Conservation (phyloP, 257 asterid species). For the Nicotiana tabacum region DNA sequence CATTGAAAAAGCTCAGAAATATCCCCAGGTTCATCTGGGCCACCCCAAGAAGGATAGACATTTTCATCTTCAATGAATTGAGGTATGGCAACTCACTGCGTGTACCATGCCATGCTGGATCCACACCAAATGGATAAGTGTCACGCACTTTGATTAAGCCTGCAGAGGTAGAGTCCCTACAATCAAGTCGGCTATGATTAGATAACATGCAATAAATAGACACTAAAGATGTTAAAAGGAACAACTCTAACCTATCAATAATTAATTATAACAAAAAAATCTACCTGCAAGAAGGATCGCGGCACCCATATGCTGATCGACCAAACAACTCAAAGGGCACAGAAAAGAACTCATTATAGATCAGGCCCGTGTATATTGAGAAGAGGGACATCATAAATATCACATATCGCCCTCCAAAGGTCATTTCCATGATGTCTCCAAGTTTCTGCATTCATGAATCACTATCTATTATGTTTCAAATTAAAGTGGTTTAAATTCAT, state of each 20-base stretch:
- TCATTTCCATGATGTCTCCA: slow-evolving; percentile 96
- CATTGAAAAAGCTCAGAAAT: slow-evolving; percentile 85
- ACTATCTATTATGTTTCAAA: slow-evolving; percentile 16
- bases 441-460: slow-evolving; percentile 71
- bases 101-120: slow-evolving; percentile 96
- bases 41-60: slow-evolving; percentile 98
- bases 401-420: slow-evolving; percentile 96
- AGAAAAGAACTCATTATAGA: slow-evolving; percentile 93
- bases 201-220: slow-evolving; percentile 13
- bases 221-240: background rate
- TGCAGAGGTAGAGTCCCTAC: slow-evolving; percentile 74
- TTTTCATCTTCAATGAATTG: slow-evolving; percentile 92
- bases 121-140: slow-evolving; percentile 94
- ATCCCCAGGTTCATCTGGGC: slow-evolving; percentile 98
- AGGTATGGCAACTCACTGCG: slow-evolving; percentile 96
- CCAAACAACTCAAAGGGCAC: slow-evolving; percentile 86
- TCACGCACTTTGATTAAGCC: slow-evolving; percentile 83
- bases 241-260: background rate
- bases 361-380: slow-evolving; percentile 93
- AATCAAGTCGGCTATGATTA: slow-evolving; percentile 17
- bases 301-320: slow-evolving; percentile 83
- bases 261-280: slow-evolving; percentile 7
- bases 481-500: background rate
- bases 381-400: slow-evolving; percentile 88
- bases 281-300: slow-evolving; percentile 87